Conservation (phyloP, 768 basidiomycete genomes). For the Suillus discolor region DNA sequence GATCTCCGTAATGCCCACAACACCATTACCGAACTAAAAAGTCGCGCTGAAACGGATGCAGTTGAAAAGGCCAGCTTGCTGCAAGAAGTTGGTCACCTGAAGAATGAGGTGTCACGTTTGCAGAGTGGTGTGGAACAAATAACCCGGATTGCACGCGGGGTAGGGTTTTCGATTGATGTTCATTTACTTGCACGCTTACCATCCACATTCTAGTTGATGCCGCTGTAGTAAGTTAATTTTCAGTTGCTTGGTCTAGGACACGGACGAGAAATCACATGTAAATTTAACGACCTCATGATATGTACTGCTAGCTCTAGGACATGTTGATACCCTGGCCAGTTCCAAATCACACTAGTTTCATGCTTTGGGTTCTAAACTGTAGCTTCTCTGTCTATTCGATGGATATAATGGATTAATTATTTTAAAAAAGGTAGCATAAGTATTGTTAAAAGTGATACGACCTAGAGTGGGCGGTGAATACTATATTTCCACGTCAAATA, state of each 20-base stretch:
- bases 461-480: neutral
- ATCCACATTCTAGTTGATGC: neutral
- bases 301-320: neutral
- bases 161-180: neutral
- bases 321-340: neutral
- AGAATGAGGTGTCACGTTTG: neutral
- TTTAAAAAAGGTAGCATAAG: neutral
- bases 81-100: neutral
- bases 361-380: neutral
- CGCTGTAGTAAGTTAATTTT: neutral
- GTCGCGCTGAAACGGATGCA: neutral
- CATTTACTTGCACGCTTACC: neutral
- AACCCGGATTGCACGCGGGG: neutral
- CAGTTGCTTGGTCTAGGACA: neutral
- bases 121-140: constrained; percentile 3
- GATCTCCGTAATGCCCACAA: neutral
- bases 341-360: neutral
- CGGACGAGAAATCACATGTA: neutral
- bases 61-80: neutral
- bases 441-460: neutral
- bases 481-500: neutral
- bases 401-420: neutral
- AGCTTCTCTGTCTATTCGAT: neutral
- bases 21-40: neutral
- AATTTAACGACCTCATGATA: neutral